Evolutionary conservation across 2,329 filamentous ascomycete genomes (phyloP).

Genomic region (Falciphora oryzae): DNA sequence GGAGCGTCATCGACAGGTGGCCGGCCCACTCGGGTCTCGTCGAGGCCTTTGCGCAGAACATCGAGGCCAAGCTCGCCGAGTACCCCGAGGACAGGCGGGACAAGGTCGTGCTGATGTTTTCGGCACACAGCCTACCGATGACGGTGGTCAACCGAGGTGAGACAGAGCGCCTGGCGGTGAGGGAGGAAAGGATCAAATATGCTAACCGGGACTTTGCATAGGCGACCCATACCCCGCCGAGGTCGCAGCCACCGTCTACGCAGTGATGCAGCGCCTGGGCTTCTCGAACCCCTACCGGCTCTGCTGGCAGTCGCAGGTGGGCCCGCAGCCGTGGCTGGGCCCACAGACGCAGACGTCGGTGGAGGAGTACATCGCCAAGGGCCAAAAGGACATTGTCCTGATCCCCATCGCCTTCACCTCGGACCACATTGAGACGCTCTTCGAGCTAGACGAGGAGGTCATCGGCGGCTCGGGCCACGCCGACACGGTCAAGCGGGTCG

Average conservation of each 20-base stretch:
- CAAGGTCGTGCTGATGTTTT: conserved; percentile 83
- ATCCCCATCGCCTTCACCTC: conserved; percentile 97
- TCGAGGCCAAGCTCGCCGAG: conserved; percentile 74
- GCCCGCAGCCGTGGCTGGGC: conserved; percentile 89
- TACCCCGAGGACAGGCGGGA: conserved; percentile 79
- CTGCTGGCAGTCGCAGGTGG: conserved; percentile 97
- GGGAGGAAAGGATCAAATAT: background rate
- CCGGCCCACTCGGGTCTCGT: conserved; percentile 85
- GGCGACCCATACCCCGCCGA: conserved; percentile 93
- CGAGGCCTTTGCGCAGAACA: conserved; percentile 87
- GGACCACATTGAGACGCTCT: conserved; percentile 98
- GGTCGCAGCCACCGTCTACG: conserved; percentile 91
- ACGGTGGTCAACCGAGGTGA: conserved; percentile 86
- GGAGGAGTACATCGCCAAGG: conserved; percentile 81
- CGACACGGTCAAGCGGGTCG: conserved; percentile 80
- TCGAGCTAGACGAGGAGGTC: conserved; percentile 89
- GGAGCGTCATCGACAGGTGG: conserved; percentile 99
- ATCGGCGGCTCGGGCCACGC: conserved; percentile 78
- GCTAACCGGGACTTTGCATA: conserved; percentile 29
- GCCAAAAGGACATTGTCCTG: conserved; percentile 83
- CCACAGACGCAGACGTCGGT: conserved; percentile 89
- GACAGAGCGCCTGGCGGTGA: conserved; percentile 12
- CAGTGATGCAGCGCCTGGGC: conserved; percentile 87
- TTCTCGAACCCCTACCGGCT: conserved; percentile 89
- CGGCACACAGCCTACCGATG: conserved; percentile 95